Base-by-base conservation (phyloP, 768 basidiomycete species). In the Hirschioporus abietinus region DNA sequence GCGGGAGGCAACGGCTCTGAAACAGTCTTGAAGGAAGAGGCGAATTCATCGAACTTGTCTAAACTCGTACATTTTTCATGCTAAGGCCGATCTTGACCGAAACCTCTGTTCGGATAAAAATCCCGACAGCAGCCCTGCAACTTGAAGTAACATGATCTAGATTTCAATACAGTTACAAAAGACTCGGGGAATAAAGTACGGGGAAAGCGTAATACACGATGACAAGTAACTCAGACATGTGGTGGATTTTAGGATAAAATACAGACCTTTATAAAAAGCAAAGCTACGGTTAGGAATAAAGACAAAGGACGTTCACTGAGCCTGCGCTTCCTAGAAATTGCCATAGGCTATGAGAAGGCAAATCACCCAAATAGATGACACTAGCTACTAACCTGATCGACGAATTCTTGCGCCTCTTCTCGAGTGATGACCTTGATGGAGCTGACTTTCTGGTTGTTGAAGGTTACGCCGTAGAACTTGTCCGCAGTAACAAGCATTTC, bases 401-500 rank as follows among this genome's bases (percentile, higher is more conserved):
- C 92, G 76, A 99, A 98, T 72, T 95, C 90, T 83, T 89, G 88
- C 4, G 96, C 96, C 71, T 97, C 92, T 70, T 96, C 95, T 59
- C 90, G 84, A 70, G 88, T 91, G 77, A 98, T 98, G 42, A 86
- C 83, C 36, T 89, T 84, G 60, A 98, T 95, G 0, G 91, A 91
- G 65, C 92, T 94, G 67, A 99, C 90, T 75, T 98, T 98, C 74
- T 96, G 93, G 71, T 91, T 93, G 77, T 96, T 94, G 80, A 97
- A 98, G 67, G 96, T 78, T 10, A 99, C 97, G 17, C 97, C 97
- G 69, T 98, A 98, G 76, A 96, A 98, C 74, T 96, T 95, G 76
- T 98, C 96, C 0, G 96, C 95, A 0, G 92, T 91, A 1, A 93
- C 91, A 66, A 99, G 82, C 92, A 99, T 95, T 79, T 99, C 97